Evolutionary conservation across 1,139 yeast genomes (phyloP).

Genomic region (Protomyces macrosporus): DNA sequence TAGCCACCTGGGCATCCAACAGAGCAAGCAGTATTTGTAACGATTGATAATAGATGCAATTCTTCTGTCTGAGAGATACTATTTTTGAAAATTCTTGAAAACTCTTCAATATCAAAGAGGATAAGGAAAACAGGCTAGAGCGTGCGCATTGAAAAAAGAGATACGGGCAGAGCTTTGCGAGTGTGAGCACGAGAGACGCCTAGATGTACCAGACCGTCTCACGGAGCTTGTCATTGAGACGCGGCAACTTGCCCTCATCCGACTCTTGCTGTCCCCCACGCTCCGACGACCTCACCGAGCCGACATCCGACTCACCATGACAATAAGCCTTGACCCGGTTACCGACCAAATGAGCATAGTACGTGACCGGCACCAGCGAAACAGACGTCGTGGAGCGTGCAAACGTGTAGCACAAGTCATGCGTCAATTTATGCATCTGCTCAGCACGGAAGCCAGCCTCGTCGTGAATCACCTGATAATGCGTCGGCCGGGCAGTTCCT

Average conservation of each 20-base stretch:
- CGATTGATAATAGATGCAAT: no score
- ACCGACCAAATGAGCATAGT: constrained; percentile 37
- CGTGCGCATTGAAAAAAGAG: no score
- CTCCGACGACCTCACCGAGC: background rate
- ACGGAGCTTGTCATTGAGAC: constrained; percentile 7
- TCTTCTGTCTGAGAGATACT: no score
- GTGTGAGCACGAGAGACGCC: background rate
- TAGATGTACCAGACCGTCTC: constrained; percentile 26
- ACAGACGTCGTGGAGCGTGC: constrained; percentile 39
- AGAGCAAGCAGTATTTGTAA: no score
- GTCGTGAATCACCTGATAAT: constrained; percentile 38
- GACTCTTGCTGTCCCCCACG: background rate
- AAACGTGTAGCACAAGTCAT: constrained; percentile 37
- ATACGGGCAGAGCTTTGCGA: background rate
- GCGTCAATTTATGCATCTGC: constrained; percentile 35
- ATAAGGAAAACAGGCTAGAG: background rate
- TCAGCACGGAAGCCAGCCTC: constrained; percentile 37
- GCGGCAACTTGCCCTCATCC: background rate
- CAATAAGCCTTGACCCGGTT: constrained; percentile 37
- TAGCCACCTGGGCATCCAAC: background rate
- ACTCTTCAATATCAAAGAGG: background rate
- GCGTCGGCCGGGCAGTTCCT: constrained; percentile 40
- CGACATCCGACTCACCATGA: constrained; percentile 4
- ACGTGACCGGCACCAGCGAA: constrained; percentile 38
- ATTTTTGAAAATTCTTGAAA: no score